Evolutionary conservation across 768 basidiomycete genomes (phyloP).

Genomic region (Harrya chromipes): DNA sequence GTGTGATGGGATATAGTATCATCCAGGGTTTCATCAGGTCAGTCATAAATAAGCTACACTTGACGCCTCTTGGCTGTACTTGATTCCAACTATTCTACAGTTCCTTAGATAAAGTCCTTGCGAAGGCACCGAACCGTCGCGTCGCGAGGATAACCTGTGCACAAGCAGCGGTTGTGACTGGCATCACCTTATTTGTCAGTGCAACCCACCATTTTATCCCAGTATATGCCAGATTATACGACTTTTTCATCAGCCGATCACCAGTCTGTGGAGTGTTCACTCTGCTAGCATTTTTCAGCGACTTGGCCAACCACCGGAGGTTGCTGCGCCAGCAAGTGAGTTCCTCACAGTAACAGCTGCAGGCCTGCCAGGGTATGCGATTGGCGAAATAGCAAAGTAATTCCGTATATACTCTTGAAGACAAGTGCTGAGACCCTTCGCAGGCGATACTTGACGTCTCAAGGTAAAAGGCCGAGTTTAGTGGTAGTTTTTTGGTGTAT

Average conservation of each 20-base stretch:
- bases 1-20: conserved; percentile 43
- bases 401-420: not conserved
- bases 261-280: conserved; percentile 18
- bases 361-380: conserved; percentile 47
- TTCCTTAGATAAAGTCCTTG: conserved; percentile 20
- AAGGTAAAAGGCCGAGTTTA: conserved; percentile 10
- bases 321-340: conserved; percentile 36
- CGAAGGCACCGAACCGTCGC: conserved; percentile 8
- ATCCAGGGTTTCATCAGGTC: conserved; percentile 38
- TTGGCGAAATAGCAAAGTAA: conserved; percentile 40
- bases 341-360: conserved; percentile 40
- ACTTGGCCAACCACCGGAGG: conserved; percentile 36
- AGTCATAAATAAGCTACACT: conserved; percentile 21
- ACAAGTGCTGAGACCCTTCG: conserved; percentile 1
- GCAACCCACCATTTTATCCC: not conserved
- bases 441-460: conserved; percentile 22
- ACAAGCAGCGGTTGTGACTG: conserved; percentile 21
- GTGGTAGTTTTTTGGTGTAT: not conserved
- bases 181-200: conserved; percentile 22
- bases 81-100: conserved; percentile 17
- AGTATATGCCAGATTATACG: not conserved
- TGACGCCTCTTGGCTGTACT: not conserved
- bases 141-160: conserved; percentile 17
- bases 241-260: conserved; percentile 18
- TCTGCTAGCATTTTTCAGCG: conserved; percentile 38